These are phyloP conservation scores for Stagonosporopsis chrysanthemi DNA, from an alignment of 2,329 filamentous ascomycete genomes.

Conservation along the genomic window DNA sequence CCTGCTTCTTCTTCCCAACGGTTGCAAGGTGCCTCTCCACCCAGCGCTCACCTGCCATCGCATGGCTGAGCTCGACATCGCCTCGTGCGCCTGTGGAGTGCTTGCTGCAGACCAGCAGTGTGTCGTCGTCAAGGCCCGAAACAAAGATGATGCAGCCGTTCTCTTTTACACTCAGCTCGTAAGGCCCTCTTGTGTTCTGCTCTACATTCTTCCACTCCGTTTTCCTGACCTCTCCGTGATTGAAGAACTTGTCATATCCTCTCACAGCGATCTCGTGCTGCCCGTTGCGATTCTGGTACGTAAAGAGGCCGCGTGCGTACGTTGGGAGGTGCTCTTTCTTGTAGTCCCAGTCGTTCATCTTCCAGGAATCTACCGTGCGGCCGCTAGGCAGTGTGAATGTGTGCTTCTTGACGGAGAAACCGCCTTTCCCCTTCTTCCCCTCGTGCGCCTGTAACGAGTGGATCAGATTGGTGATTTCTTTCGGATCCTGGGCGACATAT, in stretches of 20 bases:
- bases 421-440: conserved; percentile 54
- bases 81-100: conserved; percentile 87
- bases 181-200: conserved; percentile 79
- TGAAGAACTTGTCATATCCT: conserved; percentile 99
- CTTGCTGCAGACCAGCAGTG: conserved; percentile 96
- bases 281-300: conserved; percentile 71
- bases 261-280: conserved; percentile 81
- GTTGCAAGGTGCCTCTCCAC: conserved; percentile 79
- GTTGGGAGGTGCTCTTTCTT: conserved; percentile 86
- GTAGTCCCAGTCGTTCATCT: conserved; percentile 94
- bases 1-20: conserved; percentile 78
- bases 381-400: conserved; percentile 73
- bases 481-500: conserved; percentile 72
- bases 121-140: conserved; percentile 86
- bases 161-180: conserved; percentile 96
- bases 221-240: conserved; percentile 79
- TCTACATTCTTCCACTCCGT: conserved; percentile 86
- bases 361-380: conserved; percentile 86
- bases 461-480: conserved; percentile 72
- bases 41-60: conserved; percentile 81
- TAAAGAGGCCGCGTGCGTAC: conserved; percentile 93
- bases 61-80: conserved; percentile 79
- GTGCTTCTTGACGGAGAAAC: conserved; percentile 80
- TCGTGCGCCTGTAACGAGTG: conserved; percentile 67
- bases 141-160: conserved; percentile 99